Evolutionary conservation across 768 basidiomycete genomes (phyloP).

Genomic region (Pleurotus salmoneostramineus): DNA sequence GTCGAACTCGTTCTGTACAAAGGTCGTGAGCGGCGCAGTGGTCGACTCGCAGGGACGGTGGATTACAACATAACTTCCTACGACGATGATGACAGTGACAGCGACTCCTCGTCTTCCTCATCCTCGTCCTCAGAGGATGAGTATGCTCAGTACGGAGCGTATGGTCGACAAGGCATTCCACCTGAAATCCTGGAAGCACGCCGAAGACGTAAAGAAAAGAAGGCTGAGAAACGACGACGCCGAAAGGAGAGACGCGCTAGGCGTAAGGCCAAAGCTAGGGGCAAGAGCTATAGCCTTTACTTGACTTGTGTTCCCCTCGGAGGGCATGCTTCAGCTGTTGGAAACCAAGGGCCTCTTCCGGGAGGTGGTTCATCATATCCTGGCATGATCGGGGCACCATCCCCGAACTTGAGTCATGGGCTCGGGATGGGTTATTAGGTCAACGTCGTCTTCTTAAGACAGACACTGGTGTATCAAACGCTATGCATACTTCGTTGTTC

Average conservation of each 20-base stretch:
- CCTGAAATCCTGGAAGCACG: slow-evolving; percentile 46
- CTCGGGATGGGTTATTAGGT: neutral
- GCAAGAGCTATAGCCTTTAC: slow-evolving; percentile 63
- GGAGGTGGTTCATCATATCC: slow-evolving; percentile 15
- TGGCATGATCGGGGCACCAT: slow-evolving; percentile 13
- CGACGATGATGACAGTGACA: slow-evolving; percentile 34
- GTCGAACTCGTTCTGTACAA: slow-evolving; percentile 82
- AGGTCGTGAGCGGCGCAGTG: slow-evolving; percentile 76
- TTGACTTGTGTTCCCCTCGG: slow-evolving; percentile 42
- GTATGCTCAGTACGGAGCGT: slow-evolving; percentile 32
- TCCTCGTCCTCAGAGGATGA: slow-evolving; percentile 40
- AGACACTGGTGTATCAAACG: no score
- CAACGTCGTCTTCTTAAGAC: no score
- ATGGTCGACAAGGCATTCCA: slow-evolving; percentile 35
- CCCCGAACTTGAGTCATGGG: neutral
- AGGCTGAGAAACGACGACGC: slow-evolving; percentile 57
- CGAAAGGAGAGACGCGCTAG: slow-evolving; percentile 62
- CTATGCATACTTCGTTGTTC: no score
- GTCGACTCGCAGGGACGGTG: slow-evolving; percentile 46
- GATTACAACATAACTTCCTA: slow-evolving; percentile 55
- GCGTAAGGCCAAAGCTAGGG: slow-evolving; percentile 53
- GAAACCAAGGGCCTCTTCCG: slow-evolving; percentile 8
- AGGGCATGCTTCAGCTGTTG: slow-evolving; percentile 9
- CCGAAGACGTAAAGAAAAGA: slow-evolving; percentile 48
- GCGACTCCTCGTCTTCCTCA: slow-evolving; percentile 34